These are phyloP conservation scores for Talaromyces sp. DNA, from an alignment of 2,329 filamentous ascomycete species.

Conservation along the genomic window DNA sequence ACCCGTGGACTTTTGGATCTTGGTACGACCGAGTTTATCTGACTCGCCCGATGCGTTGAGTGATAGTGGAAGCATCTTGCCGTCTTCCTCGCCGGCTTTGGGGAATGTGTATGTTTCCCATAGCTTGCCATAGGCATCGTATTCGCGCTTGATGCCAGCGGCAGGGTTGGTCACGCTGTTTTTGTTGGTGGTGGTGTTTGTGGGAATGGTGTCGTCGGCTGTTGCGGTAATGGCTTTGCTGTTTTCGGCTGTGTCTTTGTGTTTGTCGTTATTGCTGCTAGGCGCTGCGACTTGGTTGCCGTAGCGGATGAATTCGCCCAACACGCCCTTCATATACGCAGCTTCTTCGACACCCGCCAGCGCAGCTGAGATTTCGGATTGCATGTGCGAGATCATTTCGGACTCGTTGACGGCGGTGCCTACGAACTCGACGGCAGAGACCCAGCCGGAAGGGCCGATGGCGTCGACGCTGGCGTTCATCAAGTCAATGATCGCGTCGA, in stretches of 20 bases:
- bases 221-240: conserved; percentile 10
- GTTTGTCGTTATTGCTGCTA: background rate
- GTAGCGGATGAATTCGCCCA: conserved; percentile 41
- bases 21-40: conserved; percentile 34
- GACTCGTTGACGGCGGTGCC: conserved; percentile 32
- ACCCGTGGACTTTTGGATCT: conserved; percentile 57
- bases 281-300: conserved; percentile 5
- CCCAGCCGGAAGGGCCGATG: conserved; percentile 43
- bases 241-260: background rate
- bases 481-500: conserved; percentile 34
- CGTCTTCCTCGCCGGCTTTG: conserved; percentile 26
- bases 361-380: conserved; percentile 43
- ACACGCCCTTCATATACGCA: conserved; percentile 40
- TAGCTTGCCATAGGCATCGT: conserved; percentile 9
- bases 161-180: conserved; percentile 4
- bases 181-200: conserved; percentile 27
- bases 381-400: conserved; percentile 42
- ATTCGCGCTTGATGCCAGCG: conserved; percentile 9
- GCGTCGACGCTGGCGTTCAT: conserved; percentile 42
- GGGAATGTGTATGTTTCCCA: conserved; percentile 15
- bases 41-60: conserved; percentile 50
- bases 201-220: conserved; percentile 13
- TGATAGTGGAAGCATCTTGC: conserved; percentile 63
- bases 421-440: conserved; percentile 30
- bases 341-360: conserved; percentile 44